Conservation (phyloP, 768 basidiomycete species). For the Mycena haematopus region DNA sequence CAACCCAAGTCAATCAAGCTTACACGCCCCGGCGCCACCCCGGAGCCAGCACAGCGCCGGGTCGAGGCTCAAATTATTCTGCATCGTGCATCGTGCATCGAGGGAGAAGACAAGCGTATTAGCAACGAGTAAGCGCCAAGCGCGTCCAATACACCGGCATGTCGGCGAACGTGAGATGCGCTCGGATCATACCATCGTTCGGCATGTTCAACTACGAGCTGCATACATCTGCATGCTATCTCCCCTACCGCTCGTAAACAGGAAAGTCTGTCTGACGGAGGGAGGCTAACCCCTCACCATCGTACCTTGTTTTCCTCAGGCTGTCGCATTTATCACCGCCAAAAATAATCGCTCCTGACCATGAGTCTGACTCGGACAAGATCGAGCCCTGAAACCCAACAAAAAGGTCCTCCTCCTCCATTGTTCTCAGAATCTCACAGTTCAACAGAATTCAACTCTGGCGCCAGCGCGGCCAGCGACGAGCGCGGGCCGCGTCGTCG, state of each 20-base stretch:
- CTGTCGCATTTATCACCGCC: no score
- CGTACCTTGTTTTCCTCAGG: no score
- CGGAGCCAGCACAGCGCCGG: neutral
- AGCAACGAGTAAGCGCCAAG: neutral
- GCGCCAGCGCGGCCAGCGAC: constrained; percentile 62
- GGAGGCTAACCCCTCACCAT: no score
- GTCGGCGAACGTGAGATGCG: neutral
- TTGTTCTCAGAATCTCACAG: no score
- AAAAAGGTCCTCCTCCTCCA: no score
- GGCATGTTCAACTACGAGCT: constrained; percentile 15
- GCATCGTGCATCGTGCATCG: neutral
- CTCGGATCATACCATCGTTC: constrained; percentile 2
- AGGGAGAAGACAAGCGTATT: constrained; percentile 8
- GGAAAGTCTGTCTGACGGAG: no score
- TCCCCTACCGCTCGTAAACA: no score
- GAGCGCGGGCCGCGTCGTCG: constrained; percentile 81
- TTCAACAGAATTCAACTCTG: no score
- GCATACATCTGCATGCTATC: no score
- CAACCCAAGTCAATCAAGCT: constrained; percentile 17
- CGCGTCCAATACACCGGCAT: neutral
- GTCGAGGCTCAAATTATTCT: neutral
- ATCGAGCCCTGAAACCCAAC: no score
- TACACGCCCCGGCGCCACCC: neutral
- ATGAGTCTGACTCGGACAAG: no score
- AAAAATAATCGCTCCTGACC: no score